Percentiles rank a stretch among this genome's conserved stretches.
Conservation (phyloP, 371 early-diverging fungal species). For the Funneliformis caledonium region DNA sequence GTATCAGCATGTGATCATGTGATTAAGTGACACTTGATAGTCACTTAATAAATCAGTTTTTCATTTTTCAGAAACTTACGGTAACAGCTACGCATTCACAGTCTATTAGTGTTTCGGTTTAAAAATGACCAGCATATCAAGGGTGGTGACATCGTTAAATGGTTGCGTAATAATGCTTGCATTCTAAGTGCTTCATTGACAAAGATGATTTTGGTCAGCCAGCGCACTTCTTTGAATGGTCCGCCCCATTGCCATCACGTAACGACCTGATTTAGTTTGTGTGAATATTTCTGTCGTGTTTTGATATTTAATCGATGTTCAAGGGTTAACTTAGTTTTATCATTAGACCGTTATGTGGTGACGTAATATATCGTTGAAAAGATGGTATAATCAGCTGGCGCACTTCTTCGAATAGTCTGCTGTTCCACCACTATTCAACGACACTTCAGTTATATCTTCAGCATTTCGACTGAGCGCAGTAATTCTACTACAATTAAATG, state of each 20-base stretch:
- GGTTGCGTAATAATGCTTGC: not conserved
- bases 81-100: no score
- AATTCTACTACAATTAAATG: no score
- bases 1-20: no score
- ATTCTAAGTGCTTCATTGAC: conserved; percentile 16
- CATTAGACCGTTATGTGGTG: not conserved
- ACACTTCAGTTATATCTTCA: conserved; percentile 18
- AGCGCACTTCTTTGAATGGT: not conserved
- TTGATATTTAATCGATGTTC: not conserved
- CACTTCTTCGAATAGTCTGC: not conserved
- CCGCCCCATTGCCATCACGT: conserved; percentile 21
- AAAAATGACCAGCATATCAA: no score
- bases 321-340: not conserved
- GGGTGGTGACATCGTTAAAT: no score
- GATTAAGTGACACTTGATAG: no score
- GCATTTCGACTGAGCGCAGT: not conserved
- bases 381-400: conserved; percentile 11
- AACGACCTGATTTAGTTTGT: conserved; percentile 32
- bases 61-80: no score
- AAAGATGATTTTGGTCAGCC: conserved; percentile 19
- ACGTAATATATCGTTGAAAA: conserved; percentile 4
- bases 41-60: no score
- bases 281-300: conserved; percentile 5
- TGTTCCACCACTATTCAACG: not conserved
- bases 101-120: no score